These are phyloP conservation scores for Fusarium aywerte DNA, from an alignment of 2,329 filamentous ascomycete genomes.

Conservation along the genomic window DNA sequence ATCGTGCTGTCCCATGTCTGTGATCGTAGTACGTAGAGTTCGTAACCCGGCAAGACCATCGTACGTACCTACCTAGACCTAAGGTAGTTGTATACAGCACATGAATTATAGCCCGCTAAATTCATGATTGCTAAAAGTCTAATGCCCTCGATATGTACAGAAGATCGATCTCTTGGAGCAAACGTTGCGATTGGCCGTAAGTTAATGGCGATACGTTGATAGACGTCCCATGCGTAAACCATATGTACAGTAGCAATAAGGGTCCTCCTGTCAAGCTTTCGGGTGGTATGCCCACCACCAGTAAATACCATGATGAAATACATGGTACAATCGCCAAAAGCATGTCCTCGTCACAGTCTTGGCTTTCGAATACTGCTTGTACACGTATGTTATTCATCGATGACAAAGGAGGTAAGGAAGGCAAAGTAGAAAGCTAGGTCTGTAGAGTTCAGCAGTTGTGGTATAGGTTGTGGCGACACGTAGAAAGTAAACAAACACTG, in stretches of 20 bases:
- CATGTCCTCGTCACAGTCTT: not conserved
- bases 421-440: not conserved
- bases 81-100: not conserved
- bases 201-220: not conserved
- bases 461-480: slow-evolving; percentile 11
- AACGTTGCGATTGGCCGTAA: slow-evolving; percentile 6
- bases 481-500: not conserved
- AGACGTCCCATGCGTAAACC: not conserved
- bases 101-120: slow-evolving; percentile 9
- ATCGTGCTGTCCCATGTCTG: not conserved
- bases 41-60: slow-evolving; percentile 4
- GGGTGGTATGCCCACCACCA: not conserved
- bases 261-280: not conserved
- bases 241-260: not conserved
- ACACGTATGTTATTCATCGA: slow-evolving; percentile 10
- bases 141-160: not conserved
- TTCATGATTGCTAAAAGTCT: not conserved
- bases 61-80: not conserved
- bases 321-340: not conserved
- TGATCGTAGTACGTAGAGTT: not conserved
- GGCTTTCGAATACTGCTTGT: not conserved
- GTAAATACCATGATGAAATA: not conserved
- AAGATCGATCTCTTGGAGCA: not conserved
- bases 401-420: slow-evolving; percentile 25
- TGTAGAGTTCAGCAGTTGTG: slow-evolving; percentile 2